Evolutionary conservation across 2,329 filamentous ascomycete species (phyloP).

Genomic region (Hawksworthiomyces lignivorus): DNA sequence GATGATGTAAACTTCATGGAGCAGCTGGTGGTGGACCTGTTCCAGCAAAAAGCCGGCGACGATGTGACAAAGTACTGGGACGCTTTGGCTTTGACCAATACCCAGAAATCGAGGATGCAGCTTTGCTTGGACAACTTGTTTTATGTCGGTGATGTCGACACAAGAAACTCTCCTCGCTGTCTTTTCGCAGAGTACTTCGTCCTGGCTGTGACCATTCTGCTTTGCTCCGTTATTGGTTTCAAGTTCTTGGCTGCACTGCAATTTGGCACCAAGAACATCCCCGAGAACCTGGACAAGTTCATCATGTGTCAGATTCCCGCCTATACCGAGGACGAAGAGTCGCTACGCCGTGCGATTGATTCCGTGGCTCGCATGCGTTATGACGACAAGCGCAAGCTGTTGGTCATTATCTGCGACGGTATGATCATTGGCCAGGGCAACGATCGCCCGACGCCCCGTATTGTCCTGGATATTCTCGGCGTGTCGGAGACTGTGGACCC

Average conservation of each 20-base stretch:
- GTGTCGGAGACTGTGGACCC: conserved; percentile 91
- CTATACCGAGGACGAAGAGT: conserved; percentile 98
- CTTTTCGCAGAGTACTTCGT: conserved; percentile 85
- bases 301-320: conserved; percentile 96
- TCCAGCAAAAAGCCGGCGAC: conserved; percentile 64
- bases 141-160: conserved; percentile 87
- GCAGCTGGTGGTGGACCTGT: conserved; percentile 62
- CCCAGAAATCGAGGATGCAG: conserved; percentile 60
- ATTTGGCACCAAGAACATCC: conserved; percentile 82
- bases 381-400: conserved; percentile 94
- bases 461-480: conserved; percentile 93
- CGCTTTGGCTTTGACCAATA: conserved; percentile 47
- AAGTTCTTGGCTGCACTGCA: conserved; percentile 96
- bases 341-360: conserved; percentile 90
- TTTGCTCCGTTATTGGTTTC: conserved; percentile 79
- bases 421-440: conserved; percentile 99
- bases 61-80: conserved; percentile 85
- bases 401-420: conserved; percentile 89
- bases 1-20: conserved; percentile 71
- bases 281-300: conserved; percentile 97
- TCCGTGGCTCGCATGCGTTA: conserved; percentile 93
- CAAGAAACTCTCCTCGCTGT: conserved; percentile 76
- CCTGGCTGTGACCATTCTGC: conserved; percentile 71
- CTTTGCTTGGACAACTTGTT: conserved; percentile 89
- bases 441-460: conserved; percentile 87